Percentiles rank a stretch among this genome's conserved stretches.
phyloP scores from a whole-genome alignment of 2,329 filamentous ascomycete species.

The Pyricularia pennisetigena region DNA sequence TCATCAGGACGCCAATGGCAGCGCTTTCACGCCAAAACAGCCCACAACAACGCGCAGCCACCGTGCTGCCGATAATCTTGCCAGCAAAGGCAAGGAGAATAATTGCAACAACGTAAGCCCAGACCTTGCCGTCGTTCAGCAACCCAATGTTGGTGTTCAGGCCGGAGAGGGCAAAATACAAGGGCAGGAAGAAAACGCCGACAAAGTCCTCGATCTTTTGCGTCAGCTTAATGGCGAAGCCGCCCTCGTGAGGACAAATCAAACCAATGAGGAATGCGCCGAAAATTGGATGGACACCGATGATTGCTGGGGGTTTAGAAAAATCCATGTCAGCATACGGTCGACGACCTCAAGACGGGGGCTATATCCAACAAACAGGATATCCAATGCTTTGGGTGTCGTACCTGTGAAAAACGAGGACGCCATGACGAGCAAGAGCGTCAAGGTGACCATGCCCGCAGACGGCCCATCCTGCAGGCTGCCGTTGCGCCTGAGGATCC shows the following conservation, averaged over 20 bases:
- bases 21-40: conserved; percentile 86
- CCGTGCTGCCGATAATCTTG: conserved; percentile 73
- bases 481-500: conserved; percentile 61
- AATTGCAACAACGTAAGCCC: conserved; percentile 83
- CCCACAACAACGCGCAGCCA: conserved; percentile 67
- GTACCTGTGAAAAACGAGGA: conserved; percentile 72
- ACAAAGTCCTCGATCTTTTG: conserved; percentile 94
- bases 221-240: conserved; percentile 82
- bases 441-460: conserved; percentile 74
- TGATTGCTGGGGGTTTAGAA: conserved; percentile 42
- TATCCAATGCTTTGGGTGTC: background rate
- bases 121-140: conserved; percentile 69
- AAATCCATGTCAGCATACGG: background rate
- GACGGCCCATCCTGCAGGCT: conserved; percentile 82
- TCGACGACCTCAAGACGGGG: background rate
- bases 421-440: conserved; percentile 65
- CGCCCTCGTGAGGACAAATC: conserved; percentile 82
- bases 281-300: conserved; percentile 91
- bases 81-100: conserved; percentile 72
- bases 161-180: conserved; percentile 91
- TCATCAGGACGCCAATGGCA: conserved; percentile 85
- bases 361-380: background rate
- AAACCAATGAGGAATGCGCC: conserved; percentile 83
- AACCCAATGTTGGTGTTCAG: conserved; percentile 81
- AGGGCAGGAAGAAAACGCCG: conserved; percentile 70